phyloP scores from a whole-genome alignment of 306 rosid genomes.

The Fragaria nilgerrensis region DNA sequence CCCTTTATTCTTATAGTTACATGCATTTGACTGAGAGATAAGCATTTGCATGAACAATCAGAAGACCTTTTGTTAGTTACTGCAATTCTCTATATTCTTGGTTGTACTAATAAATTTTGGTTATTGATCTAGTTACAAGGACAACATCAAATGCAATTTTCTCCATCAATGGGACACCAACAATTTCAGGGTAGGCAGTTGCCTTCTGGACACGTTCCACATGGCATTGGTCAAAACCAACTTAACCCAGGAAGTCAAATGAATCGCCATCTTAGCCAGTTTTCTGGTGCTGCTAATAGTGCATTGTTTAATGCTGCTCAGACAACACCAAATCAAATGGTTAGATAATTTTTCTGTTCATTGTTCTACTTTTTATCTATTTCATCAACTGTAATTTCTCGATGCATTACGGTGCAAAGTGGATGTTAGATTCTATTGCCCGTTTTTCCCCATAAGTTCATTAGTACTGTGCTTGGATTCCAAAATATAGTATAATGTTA shows the following conservation, averaged over 20 bases:
- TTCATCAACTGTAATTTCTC: background rate
- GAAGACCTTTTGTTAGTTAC: conserved; percentile 16
- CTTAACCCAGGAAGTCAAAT: conserved; percentile 92
- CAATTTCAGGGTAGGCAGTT: conserved; percentile 92
- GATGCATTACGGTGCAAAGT: background rate
- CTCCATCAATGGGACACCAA: conserved; percentile 81
- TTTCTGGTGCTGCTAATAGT: conserved; percentile 74
- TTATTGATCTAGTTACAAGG: conserved; percentile 65
- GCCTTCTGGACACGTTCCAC: conserved; percentile 80
- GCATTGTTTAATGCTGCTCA: conserved; percentile 88
- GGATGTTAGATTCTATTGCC: background rate
- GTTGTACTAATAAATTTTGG: conserved; percentile 15
- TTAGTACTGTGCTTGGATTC: background rate
- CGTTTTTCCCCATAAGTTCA: background rate
- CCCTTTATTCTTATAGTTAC: background rate
- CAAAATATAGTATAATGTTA: background rate
- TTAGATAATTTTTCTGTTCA: conserved; percentile 28
- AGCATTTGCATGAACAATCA: background rate
- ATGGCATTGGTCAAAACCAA: conserved; percentile 83
- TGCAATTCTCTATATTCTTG: conserved; percentile 5
- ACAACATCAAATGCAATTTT: conserved; percentile 89
- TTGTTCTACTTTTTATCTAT: background rate
- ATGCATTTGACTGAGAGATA: background rate
- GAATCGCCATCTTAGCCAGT: conserved; percentile 72
- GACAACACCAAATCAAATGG: conserved; percentile 88